Percentiles rank a stretch among this genome's conserved stretches.
These are phyloP conservation scores for Oropetium thomaeum DNA, from an alignment of 176 grass and related monocot genomes.

Conservation along the genomic window DNA sequence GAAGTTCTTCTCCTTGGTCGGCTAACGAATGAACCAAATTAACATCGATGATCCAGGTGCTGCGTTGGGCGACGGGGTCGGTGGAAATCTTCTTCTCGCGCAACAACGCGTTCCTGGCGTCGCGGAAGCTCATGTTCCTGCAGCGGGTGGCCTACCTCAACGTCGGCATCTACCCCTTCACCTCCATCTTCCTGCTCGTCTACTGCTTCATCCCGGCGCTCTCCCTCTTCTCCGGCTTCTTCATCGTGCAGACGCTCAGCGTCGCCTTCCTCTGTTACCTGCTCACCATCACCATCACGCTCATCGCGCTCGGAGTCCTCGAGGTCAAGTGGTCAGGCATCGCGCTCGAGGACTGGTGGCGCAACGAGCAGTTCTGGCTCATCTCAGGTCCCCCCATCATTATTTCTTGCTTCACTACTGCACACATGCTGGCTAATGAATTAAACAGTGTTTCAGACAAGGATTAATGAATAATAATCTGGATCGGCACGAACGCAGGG, in stretches of 20 bases:
- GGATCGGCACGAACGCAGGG: neutral
- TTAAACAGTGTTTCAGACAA: neutral
- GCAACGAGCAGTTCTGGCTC: slow-evolving; percentile 98
- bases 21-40: neutral
- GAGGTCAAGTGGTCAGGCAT: slow-evolving; percentile 97
- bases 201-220: slow-evolving; percentile 99
- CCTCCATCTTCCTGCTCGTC: slow-evolving; percentile 82
- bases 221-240: slow-evolving; percentile 92
- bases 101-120: slow-evolving; percentile 87
- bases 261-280: slow-evolving; percentile 87
- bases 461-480: neutral
- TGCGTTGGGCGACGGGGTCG: slow-evolving; percentile 92
- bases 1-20: no score
- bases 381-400: slow-evolving; percentile 44
- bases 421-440: no score
- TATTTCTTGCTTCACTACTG: neutral
- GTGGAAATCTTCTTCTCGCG: slow-evolving; percentile 99
- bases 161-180: slow-evolving; percentile 93
- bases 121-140: slow-evolving; percentile 64
- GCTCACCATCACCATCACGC: slow-evolving; percentile 81
- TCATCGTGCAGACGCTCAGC: slow-evolving; percentile 92
- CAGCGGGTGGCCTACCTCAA: slow-evolving; percentile 85
- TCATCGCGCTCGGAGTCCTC: slow-evolving; percentile 70
- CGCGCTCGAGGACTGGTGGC: slow-evolving; percentile 88
- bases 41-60: slow-evolving; percentile 29